These are phyloP conservation scores for Podila epigama DNA, from an alignment of 192 early-diverging fungal genomes.

Conservation along the genomic window DNA sequence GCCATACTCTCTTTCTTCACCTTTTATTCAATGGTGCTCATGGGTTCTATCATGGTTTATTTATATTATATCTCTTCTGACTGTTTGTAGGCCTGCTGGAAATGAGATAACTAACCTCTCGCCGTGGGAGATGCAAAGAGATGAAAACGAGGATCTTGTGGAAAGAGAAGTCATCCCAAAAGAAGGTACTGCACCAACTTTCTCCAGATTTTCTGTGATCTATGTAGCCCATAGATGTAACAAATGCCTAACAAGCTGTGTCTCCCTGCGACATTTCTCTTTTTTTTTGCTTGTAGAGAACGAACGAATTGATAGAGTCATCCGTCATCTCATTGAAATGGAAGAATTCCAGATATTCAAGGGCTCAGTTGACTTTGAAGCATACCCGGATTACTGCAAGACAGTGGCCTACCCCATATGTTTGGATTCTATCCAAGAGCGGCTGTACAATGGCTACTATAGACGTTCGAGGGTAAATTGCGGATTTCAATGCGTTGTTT, in stretches of 20 bases:
- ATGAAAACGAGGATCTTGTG: constrained; percentile 22
- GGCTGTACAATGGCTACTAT: constrained; percentile 67
- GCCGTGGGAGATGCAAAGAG: constrained; percentile 48
- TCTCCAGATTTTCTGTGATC: background rate
- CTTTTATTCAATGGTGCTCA: no score
- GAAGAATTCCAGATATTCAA: constrained; percentile 66
- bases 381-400: constrained; percentile 69
- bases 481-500: background rate
- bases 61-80: background rate
- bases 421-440: constrained; percentile 63
- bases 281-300: constrained; percentile 20
- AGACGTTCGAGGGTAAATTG: constrained; percentile 58
- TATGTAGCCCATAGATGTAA: constrained; percentile 18
- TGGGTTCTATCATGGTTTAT: background rate
- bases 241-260: background rate
- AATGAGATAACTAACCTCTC: constrained; percentile 41
- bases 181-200: constrained; percentile 49
- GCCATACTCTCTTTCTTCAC: background rate
- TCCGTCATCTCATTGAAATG: constrained; percentile 48
- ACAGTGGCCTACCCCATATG: constrained; percentile 77
- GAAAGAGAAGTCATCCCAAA: constrained; percentile 43
- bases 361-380: constrained; percentile 65
- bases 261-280: background rate
- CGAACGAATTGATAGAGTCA: constrained; percentile 51
- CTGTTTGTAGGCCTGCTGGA: constrained; percentile 20